Percentiles rank a stretch among this genome's conserved stretches.
These are phyloP conservation scores for Suillus brevipes DNA, from an alignment of 768 basidiomycete genomes.

Conservation along the genomic window DNA sequence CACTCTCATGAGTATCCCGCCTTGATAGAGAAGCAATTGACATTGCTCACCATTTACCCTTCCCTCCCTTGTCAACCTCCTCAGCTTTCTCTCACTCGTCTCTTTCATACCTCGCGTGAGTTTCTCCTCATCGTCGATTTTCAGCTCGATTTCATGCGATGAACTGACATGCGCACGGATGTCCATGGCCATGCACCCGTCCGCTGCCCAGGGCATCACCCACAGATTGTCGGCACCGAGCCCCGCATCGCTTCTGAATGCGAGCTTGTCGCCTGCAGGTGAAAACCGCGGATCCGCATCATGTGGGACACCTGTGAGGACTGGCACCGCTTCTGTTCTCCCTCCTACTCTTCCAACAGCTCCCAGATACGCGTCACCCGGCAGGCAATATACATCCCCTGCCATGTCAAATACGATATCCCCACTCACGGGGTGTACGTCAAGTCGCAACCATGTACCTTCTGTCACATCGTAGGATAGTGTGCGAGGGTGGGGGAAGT, in stretches of 20 bases:
- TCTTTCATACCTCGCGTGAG: conserved; percentile 54
- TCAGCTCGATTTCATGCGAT: conserved; percentile 34
- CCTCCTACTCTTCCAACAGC: conserved; percentile 20
- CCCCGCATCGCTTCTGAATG: conserved; percentile 72
- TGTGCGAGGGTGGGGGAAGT: conserved; percentile 66
- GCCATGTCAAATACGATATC: conserved; percentile 77
- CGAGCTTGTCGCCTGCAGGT: conserved; percentile 60
- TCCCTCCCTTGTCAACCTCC: conserved; percentile 59
- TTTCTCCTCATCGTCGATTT: conserved; percentile 45
- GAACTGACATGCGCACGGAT: conserved; percentile 39
- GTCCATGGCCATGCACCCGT: conserved; percentile 62
- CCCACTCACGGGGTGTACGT: conserved; percentile 67
- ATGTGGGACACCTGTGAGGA: conserved; percentile 64
- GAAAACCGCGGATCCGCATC: conserved; percentile 77
- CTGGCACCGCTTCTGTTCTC: conserved; percentile 50
- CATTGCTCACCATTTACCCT: conserved; percentile 42
- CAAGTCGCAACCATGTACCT: conserved; percentile 75
- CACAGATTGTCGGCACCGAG: conserved; percentile 77
- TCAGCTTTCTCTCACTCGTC: conserved; percentile 44
- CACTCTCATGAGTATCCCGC: conserved; percentile 9
- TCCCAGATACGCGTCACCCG: conserved; percentile 39
- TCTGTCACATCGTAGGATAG: conserved; percentile 69
- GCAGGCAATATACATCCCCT: conserved; percentile 73
- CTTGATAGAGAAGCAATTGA: not conserved
- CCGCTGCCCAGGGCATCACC: conserved; percentile 56